phyloP scores from a whole-genome alignment of 768 basidiomycete genomes.

The Rhizopogon salebrosus region DNA sequence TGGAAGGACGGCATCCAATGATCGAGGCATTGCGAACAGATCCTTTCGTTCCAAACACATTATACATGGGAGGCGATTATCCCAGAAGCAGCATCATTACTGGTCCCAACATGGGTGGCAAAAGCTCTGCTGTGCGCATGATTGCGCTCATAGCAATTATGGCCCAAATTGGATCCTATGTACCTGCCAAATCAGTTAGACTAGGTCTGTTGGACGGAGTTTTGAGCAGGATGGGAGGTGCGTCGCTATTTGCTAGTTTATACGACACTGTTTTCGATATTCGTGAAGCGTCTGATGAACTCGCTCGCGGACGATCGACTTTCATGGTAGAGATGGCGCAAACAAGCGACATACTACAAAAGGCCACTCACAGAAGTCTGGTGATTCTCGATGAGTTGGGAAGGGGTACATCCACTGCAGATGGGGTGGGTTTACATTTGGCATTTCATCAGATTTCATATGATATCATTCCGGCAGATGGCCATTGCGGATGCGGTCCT shows the following conservation, averaged over 20 bases:
- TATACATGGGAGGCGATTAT: constrained; percentile 53
- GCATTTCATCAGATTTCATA: not conserved
- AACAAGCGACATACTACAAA: constrained; percentile 82
- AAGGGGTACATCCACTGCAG: constrained; percentile 87
- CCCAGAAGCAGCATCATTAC: constrained; percentile 68
- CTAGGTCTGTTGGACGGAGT: constrained; percentile 82
- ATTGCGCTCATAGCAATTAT: constrained; percentile 70
- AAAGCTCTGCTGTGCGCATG: constrained; percentile 81
- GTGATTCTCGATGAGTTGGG: constrained; percentile 91
- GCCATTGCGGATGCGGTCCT: constrained; percentile 83
- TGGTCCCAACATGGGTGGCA: constrained; percentile 85
- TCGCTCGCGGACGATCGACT: constrained; percentile 82
- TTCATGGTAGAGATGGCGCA: constrained; percentile 98
- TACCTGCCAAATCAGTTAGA: constrained; percentile 72
- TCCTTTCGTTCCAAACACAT: constrained; percentile 83
- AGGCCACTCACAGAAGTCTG: constrained; percentile 69
- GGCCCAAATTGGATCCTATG: constrained; percentile 89
- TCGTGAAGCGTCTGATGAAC: constrained; percentile 73
- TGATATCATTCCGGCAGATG: constrained; percentile 45
- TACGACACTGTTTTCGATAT: constrained; percentile 1
- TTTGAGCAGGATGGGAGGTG: constrained; percentile 86
- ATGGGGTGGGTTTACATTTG: constrained; percentile 52
- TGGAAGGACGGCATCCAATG: constrained; percentile 91
- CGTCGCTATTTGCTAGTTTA: constrained; percentile 14
- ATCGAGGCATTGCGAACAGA: constrained; percentile 72